Evolutionary conservation across 2,329 filamentous ascomycete species (phyloP).

Genomic region (Aspergillaceae sp.): DNA sequence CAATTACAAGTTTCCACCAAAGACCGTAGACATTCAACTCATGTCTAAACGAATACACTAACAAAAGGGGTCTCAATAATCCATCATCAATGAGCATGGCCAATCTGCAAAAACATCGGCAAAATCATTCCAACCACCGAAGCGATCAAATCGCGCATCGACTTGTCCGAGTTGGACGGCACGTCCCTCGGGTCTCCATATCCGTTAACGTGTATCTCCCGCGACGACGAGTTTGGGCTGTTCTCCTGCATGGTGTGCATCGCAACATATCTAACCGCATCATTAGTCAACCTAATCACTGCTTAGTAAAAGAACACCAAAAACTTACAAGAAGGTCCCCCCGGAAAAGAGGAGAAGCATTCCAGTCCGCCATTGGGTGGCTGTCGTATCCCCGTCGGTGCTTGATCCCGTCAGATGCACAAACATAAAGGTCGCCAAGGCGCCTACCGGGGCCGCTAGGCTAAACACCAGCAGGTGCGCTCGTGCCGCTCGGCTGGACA

Average conservation of each 20-base stretch:
- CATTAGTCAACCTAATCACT: slow-evolving; percentile 8
- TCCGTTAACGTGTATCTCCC: slow-evolving; percentile 32
- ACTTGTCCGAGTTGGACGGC: slow-evolving; percentile 27
- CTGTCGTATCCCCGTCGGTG: slow-evolving; percentile 45
- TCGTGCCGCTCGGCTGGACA: slow-evolving; percentile 76
- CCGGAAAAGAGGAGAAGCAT: slow-evolving; percentile 91
- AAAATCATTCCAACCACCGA: slow-evolving; percentile 42
- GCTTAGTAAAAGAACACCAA: not conserved
- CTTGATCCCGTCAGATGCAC: slow-evolving; percentile 60
- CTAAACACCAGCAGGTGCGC: slow-evolving; percentile 87
- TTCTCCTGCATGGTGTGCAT: slow-evolving; percentile 96
- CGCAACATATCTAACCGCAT: slow-evolving; percentile 66
- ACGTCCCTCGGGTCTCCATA: slow-evolving; percentile 34
- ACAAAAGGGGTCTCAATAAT: not conserved
- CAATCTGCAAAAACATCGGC: slow-evolving; percentile 40
- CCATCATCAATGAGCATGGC: slow-evolving; percentile 35
- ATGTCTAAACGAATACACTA: not conserved
- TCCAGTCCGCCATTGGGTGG: slow-evolving; percentile 78
- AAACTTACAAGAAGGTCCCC: slow-evolving; percentile 81
- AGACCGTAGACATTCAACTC: not conserved
- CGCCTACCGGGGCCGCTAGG: slow-evolving; percentile 78
- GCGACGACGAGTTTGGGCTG: slow-evolving; percentile 22
- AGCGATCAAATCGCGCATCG: slow-evolving; percentile 38
- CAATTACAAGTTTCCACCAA: not conserved
- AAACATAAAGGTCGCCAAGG: slow-evolving; percentile 71